Evolutionary conservation across 495 filamentous ascomycete species (phyloP).

Genomic region (Penicillium longicatenatum): DNA sequence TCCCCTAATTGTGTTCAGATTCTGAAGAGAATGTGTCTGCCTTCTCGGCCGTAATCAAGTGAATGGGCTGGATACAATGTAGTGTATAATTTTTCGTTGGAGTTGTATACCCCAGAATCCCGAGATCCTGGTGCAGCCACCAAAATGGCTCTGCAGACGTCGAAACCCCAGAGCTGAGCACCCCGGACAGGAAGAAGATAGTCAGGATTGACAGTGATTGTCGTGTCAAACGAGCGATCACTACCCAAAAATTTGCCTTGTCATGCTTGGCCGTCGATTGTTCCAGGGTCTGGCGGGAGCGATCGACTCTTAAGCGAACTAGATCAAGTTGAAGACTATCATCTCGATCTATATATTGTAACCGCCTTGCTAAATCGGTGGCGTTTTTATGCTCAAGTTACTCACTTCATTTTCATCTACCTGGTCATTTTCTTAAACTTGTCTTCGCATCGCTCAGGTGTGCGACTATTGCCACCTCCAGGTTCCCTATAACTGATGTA

Average conservation of each 20-base stretch:
- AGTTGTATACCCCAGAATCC: background rate
- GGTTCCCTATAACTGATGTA: too few relatives aligned
- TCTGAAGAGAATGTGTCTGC: background rate
- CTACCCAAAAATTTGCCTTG: slow-evolving; percentile 28
- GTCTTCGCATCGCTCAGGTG: too few relatives aligned
- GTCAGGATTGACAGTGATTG: slow-evolving; percentile 32
- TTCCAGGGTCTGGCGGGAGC: slow-evolving; percentile 21
- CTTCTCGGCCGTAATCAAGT: background rate
- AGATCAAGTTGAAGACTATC: background rate
- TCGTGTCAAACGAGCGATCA: slow-evolving; percentile 27
- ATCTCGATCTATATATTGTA: background rate
- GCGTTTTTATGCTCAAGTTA: background rate
- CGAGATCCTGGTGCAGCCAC: slow-evolving; percentile 3
- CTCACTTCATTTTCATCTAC: background rate
- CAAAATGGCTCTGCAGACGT: slow-evolving; percentile 14
- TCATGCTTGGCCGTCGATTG: slow-evolving; percentile 29
- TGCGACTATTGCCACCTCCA: too few relatives aligned
- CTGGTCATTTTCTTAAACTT: too few relatives aligned
- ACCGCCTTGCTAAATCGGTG: background rate
- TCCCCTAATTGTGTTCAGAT: slow-evolving; percentile 4
- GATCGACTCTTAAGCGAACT: slow-evolving; percentile 2
- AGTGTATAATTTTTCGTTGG: background rate
- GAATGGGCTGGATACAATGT: background rate
- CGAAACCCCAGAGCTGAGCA: slow-evolving; percentile 14
- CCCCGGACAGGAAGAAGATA: slow-evolving; percentile 23